Base-by-base conservation (phyloP, 345 rosid genomes). In the Heritiera fomes region DNA sequence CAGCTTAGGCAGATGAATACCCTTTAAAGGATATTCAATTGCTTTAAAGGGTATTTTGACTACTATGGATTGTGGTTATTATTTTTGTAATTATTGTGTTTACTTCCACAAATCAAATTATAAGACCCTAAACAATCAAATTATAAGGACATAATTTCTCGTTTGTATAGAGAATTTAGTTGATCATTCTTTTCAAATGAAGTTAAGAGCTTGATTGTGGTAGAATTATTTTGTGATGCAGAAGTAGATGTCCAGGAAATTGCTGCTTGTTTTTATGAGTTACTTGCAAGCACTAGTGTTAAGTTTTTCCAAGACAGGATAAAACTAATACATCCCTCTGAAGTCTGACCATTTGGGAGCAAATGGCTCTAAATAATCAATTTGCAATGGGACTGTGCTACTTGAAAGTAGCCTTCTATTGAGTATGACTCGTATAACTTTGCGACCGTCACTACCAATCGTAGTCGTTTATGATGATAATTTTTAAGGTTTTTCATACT, bases 191-290 rank as follows among this genome's bases (percentile, higher is more conserved):
- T 72, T 75, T 8, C 23, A 49, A 63, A 62, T 43, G 62, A 52
- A 61, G n/a, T 8, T 45, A 30, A 52, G 38, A 67, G 17, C 66
- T 81, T 65, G 71, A 62, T 41, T 55, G 30, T 55, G 30, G n/a
- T 32, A 34, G 74, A 68, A 58, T 38, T 23, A 41, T 69, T 40
- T 70, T 84, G 6, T 58, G 9, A 28, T 86, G 87, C 94, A 95
- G 99, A 95, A 87, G 98, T 92, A 62, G 99, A 95, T 87, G 87
- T 83, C 34, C 93, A 98, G 99, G 99, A 95, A 87, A 92, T 95
- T 83, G 97, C 98, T 80, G 97, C 99, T 18, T 93, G 89, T 64
- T 95, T 93, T 87, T 87, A 90, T 14, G 97, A 95, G 80, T 89
- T 95, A 84, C 91, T 95, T 60, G 88, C 86, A 78, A 90, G 84